A percentile compares a stretch with the other conserved stretches of the same genome.
These are phyloP conservation scores for Deinandra increscens DNA, from an alignment of 129 eudicot species.

Conservation along the genomic window DNA sequence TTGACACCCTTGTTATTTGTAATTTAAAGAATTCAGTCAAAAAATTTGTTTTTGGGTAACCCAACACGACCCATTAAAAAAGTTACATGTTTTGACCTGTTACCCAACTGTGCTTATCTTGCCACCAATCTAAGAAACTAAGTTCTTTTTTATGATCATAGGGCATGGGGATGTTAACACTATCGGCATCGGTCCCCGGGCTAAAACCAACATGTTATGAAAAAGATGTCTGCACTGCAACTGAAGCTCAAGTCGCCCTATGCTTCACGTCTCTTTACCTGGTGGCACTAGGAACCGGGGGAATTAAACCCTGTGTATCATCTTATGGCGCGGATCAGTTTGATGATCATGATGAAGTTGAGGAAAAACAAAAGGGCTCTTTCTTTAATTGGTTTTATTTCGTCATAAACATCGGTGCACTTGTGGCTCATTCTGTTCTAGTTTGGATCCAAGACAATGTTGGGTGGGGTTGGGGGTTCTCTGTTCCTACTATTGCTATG, in stretches of 20 bases:
- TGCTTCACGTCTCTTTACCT: slow-evolving; percentile 54
- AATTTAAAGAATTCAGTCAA: background rate
- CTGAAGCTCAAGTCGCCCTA: slow-evolving; percentile 41
- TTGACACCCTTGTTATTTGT: background rate
- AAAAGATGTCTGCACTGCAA: slow-evolving; percentile 45
- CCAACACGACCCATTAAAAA: background rate
- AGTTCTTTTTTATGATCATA: background rate
- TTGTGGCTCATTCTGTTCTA: slow-evolving; percentile 50
- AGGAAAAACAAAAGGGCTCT: slow-evolving; percentile 51
- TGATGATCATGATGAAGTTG: slow-evolving; percentile 52
- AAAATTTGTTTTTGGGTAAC: background rate
- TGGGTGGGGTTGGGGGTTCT: slow-evolving; percentile 77
- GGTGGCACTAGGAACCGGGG: slow-evolving; percentile 71
- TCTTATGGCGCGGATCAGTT: slow-evolving; percentile 83
- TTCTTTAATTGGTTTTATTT: slow-evolving; percentile 69
- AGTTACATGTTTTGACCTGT: background rate
- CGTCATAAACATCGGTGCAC: slow-evolving; percentile 56
- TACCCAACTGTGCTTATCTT: background rate
- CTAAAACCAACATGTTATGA: slow-evolving; percentile 52
- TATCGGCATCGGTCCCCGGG: slow-evolving; percentile 44
- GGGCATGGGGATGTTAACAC: slow-evolving; percentile 23
- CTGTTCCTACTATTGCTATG: slow-evolving; percentile 57
- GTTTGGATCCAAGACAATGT: slow-evolving; percentile 70
- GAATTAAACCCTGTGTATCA: slow-evolving; percentile 71
- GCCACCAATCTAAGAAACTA: background rate